Percentiles rank a stretch among this genome's conserved stretches.
Evolutionary conservation across 176 grass and related monocot species (phyloP).

Genomic region (Musa acuminata): DNA sequence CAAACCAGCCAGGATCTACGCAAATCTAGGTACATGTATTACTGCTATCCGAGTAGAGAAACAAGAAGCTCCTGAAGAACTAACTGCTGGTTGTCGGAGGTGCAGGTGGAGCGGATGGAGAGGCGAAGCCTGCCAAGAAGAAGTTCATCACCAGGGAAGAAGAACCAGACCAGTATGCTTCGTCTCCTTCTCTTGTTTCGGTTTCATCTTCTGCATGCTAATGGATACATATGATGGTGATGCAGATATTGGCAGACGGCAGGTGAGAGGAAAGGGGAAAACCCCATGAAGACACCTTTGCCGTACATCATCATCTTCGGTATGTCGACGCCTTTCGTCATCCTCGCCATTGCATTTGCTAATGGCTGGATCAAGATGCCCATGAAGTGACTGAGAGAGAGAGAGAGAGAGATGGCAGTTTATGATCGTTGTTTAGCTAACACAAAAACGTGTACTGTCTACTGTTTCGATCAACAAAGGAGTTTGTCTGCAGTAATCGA

Average conservation of each 20-base stretch:
- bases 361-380: conserved; percentile 32
- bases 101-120: conserved; percentile 50
- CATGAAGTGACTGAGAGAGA: not conserved
- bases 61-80: not conserved
- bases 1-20: conserved; percentile 4
- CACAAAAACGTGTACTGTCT: no score
- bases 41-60: not conserved
- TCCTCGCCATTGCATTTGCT: conserved; percentile 86
- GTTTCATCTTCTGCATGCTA: not conserved
- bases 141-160: conserved; percentile 96
- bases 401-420: no score
- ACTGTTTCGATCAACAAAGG: no score
- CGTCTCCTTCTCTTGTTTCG: not conserved
- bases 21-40: conserved; percentile 2
- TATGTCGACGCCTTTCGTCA: conserved; percentile 84
- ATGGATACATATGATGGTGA: not conserved
- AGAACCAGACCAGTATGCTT: conserved; percentile 75
- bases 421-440: no score
- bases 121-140: conserved; percentile 56
- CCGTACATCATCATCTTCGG: conserved; percentile 96
- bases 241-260: conserved; percentile 85
- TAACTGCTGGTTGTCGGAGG: not conserved
- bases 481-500: no score
- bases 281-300: conserved; percentile 83
- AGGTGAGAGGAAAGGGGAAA: conserved; percentile 88